These are phyloP conservation scores for Solanum medicagineum DNA, from an alignment of 257 asterid genomes.

Conservation along the genomic window DNA sequence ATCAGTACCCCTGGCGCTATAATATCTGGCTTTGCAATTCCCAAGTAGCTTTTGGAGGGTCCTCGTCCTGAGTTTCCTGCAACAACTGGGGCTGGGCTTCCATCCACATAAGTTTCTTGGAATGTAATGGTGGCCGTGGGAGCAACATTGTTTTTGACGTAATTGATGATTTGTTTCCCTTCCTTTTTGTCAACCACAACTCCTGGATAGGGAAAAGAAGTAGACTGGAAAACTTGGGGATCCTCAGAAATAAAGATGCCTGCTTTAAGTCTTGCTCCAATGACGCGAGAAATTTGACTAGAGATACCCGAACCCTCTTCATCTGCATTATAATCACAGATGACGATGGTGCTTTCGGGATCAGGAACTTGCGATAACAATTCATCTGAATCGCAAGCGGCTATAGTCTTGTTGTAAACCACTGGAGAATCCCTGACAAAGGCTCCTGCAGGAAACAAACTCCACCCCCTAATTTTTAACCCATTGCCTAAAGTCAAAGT, in stretches of 20 bases:
- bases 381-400: not conserved
- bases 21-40: not conserved
- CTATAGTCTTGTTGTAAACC: not conserved
- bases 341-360: not conserved
- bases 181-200: not conserved
- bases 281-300: too few species aligned
- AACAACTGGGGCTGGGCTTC: not conserved
- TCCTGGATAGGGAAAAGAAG: not conserved
- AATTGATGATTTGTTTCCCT: not conserved
- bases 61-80: not conserved
- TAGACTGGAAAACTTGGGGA: not conserved
- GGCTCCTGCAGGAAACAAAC: not conserved
- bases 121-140: not conserved
- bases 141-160: not conserved
- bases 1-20: not conserved
- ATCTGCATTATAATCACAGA: not conserved
- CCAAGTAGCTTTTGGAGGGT: not conserved
- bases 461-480: not conserved
- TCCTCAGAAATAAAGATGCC: not conserved
- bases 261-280: not conserved
- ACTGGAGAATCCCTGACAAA: not conserved
- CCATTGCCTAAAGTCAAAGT: not conserved
- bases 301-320: not conserved
- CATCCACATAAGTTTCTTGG: not conserved
- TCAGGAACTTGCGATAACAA: not conserved